phyloP scores from a whole-genome alignment of 345 rosid genomes.

The Turnera subulata region DNA sequence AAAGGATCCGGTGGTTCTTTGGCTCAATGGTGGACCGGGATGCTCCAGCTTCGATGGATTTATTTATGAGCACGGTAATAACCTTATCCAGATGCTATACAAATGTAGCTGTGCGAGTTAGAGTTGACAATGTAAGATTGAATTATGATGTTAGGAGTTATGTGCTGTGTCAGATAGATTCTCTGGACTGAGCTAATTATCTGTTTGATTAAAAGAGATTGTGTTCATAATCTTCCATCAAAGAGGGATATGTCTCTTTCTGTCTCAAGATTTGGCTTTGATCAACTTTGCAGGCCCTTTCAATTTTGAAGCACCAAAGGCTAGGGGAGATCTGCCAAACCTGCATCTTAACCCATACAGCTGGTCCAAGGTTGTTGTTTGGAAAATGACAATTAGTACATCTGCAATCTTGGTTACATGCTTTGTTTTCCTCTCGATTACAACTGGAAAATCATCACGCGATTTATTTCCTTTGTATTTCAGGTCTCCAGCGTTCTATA shows the following conservation, averaged over 20 bases:
- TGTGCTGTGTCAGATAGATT: too few species aligned
- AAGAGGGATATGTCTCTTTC: background rate
- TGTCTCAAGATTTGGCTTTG: background rate
- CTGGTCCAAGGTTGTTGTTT: conserved; percentile 99
- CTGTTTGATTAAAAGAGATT: background rate
- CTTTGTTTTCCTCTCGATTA: background rate
- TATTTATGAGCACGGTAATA: conserved; percentile 74
- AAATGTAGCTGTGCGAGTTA: too few species aligned
- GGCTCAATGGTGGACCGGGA: conserved; percentile 98
- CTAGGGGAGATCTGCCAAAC: conserved; percentile 29
- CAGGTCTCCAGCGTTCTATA: conserved; percentile 80
- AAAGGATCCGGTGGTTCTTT: conserved; percentile 72
- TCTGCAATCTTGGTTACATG: background rate
- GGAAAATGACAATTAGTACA: background rate
- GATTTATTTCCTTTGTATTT: conserved; percentile 10
- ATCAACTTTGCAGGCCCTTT: conserved; percentile 63
- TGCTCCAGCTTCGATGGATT: conserved; percentile 97
- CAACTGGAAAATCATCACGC: background rate
- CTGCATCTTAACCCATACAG: conserved; percentile 73
- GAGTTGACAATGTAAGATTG: too few species aligned
- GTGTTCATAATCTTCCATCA: background rate
- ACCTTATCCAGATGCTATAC: too few species aligned
- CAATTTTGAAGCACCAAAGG: conserved; percentile 52
- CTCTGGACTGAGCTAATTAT: background rate
- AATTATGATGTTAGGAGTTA: too few species aligned